These are phyloP conservation scores for Aspergillus sp. DNA, from an alignment of 2,329 filamentous ascomycete species.

Conservation along the genomic window DNA sequence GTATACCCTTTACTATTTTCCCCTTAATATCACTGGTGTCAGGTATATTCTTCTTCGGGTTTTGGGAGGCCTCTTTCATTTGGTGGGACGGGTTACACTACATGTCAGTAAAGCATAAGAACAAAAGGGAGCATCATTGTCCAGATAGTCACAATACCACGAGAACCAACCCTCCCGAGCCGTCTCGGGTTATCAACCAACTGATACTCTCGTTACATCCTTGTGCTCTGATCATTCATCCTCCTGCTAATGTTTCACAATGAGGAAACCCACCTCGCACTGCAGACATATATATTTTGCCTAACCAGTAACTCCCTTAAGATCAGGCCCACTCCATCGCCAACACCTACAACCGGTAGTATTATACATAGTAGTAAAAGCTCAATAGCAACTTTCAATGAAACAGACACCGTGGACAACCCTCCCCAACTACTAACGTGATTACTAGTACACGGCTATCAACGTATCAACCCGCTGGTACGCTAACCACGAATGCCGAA, in stretches of 20 bases:
- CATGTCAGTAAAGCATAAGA: slow-evolving; percentile 11
- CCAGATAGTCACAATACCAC: not conserved
- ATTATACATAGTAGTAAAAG: no score
- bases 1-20: slow-evolving; percentile 24
- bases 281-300: not conserved
- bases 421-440: no score
- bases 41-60: slow-evolving; percentile 11
- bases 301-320: not conserved
- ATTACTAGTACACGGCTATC: not conserved
- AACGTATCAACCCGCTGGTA: no score
- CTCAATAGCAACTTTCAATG: no score
- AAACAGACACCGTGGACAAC: no score
- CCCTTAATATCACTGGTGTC: slow-evolving; percentile 17
- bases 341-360: not conserved
- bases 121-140: slow-evolving; percentile 7
- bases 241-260: not conserved
- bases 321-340: not conserved
- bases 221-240: not conserved
- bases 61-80: slow-evolving; percentile 1
- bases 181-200: no score
- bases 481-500: no score
- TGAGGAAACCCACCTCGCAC: not conserved
- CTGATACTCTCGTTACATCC: not conserved
- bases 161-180: not conserved
- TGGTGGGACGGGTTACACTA: slow-evolving; percentile 10